Evolutionary conservation across 78 protist genomes (phyloP), one percentile per base, ranked within the genome.

Genomic region (Tieghemostelium lacteum): DNA sequence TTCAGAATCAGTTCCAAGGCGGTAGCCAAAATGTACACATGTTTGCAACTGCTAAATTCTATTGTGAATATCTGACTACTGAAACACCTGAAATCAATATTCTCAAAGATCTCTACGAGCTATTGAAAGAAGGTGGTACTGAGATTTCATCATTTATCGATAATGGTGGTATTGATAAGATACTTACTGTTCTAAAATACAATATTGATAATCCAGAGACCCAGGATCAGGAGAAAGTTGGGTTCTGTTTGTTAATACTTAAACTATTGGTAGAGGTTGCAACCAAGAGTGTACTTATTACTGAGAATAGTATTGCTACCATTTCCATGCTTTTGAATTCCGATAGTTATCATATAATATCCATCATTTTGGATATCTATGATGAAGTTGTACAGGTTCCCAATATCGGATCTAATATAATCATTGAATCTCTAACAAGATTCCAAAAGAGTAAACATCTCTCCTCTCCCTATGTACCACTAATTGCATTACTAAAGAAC

Each of bases 261-360:
- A 71, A 71, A 36, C 22, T 33, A 31, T 52, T 71, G 34, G 42
- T 71, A 12, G 77, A 71, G 50, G 45, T 31, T 50, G 50, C 77
- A 20, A 37, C 77, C n/a, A 71, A 71, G 33, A 50, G 64, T 19
- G 77, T 71, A 7, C 45, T 71, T 8, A 71, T 52, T 0, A 71
- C 77, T 0, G 20, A 71, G 5, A 71, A 71, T 8, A 50, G 64
- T 14, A 50, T 71, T 12, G 50, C 45, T 71, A 33, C 31, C 5
- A 57, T 71, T 34, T 22, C 77, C 17, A 71, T 71, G 77, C 50
- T 71, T 71, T 71, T 71, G 33, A 71, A 31, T 33, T 71, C 77
- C 3, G 42, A 36, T 33, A 71, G 77, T 50, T 20, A 50, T 40
- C 52, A 71, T n/a, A 71, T 71, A 3, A 22, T 71, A 7, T 33